These are phyloP conservation scores for Saturnispora zaruensis DNA, from an alignment of 805 yeast genomes.

Conservation along the genomic window DNA sequence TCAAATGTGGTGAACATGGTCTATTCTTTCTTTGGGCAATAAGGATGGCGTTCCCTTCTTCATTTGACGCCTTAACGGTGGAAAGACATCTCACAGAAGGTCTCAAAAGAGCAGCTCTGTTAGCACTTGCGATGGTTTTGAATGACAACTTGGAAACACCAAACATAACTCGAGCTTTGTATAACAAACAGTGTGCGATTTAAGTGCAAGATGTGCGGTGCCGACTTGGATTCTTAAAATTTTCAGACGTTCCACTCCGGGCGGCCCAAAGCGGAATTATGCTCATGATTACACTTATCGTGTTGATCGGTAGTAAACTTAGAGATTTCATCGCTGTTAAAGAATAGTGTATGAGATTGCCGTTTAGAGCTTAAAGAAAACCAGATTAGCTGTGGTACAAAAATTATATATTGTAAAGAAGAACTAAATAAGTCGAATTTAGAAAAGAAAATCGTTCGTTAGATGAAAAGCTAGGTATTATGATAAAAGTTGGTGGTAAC, in stretches of 20 bases:
- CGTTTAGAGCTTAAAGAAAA: not conserved
- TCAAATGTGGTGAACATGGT: slow-evolving; percentile 85
- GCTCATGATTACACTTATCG: not conserved
- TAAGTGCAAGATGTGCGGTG: slow-evolving; percentile 12
- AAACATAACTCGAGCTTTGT: not conserved
- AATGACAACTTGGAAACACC: slow-evolving; percentile 16
- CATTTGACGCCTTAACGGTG: slow-evolving; percentile 47
- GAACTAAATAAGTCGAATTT: not conserved
- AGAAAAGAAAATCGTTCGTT: not conserved
- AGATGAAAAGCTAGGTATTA: not conserved
- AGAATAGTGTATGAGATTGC: no score
- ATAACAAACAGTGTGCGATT: not conserved
- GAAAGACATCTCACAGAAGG: slow-evolving; percentile 25
- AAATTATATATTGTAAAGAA: not conserved
- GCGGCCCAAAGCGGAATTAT: not conserved
- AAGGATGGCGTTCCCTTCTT: slow-evolving; percentile 60
- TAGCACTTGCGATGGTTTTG: slow-evolving; percentile 13
- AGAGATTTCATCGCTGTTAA: not conserved
- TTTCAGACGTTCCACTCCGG: not conserved
- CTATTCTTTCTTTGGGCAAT: slow-evolving; percentile 77
- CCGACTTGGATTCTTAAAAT: slow-evolving; percentile 4
- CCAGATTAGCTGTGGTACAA: not conserved
- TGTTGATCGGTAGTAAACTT: not conserved
- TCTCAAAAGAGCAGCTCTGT: slow-evolving; percentile 13
- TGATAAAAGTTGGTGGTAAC: not conserved